These are phyloP conservation scores for Acanthamoeba sp. DNA, from an alignment of 208 protist genomes.

Conservation along the genomic window DNA sequence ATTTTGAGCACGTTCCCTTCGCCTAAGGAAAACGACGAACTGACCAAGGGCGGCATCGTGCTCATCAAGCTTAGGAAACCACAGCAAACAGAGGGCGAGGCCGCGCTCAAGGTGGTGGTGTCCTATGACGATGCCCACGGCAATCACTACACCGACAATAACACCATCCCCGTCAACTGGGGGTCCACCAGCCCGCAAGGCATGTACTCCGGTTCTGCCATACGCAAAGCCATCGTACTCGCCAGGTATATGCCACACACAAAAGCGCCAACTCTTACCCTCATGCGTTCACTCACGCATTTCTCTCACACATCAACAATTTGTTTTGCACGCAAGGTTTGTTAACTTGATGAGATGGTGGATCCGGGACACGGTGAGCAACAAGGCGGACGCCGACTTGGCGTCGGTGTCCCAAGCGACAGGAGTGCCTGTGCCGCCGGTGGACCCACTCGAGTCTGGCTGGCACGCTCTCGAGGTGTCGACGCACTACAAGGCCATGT, in stretches of 20 bases:
- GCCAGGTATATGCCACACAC: not conserved
- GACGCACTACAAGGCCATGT: not conserved
- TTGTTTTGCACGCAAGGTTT: not conserved
- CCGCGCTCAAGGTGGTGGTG: not conserved
- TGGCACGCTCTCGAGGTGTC: not conserved
- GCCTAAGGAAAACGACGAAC: not conserved
- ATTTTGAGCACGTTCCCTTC: conserved; percentile 4
- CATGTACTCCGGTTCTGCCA: not conserved
- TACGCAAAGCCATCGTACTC: not conserved
- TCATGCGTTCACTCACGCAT: no score
- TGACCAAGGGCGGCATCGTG: conserved; percentile 2
- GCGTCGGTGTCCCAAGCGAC: not conserved
- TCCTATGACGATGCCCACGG: not conserved
- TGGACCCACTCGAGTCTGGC: not conserved
- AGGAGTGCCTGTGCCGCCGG: not conserved
- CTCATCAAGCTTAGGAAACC: not conserved
- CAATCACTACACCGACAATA: not conserved
- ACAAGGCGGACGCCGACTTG: not conserved
- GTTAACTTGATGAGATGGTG: not conserved
- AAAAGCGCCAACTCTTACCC: no score
- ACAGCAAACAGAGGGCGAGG: not conserved
- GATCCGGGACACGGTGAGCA: not conserved
- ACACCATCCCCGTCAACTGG: not conserved
- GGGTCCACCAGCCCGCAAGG: not conserved
- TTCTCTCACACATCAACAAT: not conserved